phyloP scores from a whole-genome alignment of 257 asterid genomes.

The Hygrophila difformis region DNA sequence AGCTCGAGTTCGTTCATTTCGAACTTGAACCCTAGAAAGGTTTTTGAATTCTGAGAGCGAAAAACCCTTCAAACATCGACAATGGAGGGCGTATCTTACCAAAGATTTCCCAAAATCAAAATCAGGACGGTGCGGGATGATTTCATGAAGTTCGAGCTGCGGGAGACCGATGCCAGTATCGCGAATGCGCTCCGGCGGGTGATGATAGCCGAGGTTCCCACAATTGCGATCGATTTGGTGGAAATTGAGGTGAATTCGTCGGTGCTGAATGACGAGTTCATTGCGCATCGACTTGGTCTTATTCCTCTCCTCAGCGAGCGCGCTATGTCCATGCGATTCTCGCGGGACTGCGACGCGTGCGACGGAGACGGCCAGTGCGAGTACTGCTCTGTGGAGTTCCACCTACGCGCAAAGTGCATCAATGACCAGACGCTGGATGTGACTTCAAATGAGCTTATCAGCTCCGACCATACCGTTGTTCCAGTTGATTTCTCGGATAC shows the following conservation, averaged over 20 bases:
- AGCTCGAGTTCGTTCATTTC: no score
- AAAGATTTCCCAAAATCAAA: conserved; percentile 80
- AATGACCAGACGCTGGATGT: conserved; percentile 84
- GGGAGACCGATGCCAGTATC: conserved; percentile 78
- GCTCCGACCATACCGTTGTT: conserved; percentile 85
- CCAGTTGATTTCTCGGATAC: conserved; percentile 76
- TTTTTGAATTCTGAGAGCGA: no score
- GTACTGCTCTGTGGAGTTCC: conserved; percentile 93
- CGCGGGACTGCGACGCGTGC: conserved; percentile 96
- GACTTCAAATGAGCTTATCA: conserved; percentile 75
- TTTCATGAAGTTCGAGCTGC: conserved; percentile 84
- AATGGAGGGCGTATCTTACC: conserved; percentile 77
- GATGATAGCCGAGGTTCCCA: conserved; percentile 94
- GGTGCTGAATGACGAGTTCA: conserved; percentile 85
- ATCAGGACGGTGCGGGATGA: conserved; percentile 73
- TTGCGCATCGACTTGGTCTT: conserved; percentile 91
- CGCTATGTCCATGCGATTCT: conserved; percentile 95
- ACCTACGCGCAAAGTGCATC: conserved; percentile 64
- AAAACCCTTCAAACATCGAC: not conserved
- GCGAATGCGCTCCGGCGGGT: conserved; percentile 99
- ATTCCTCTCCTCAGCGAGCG: conserved; percentile 82
- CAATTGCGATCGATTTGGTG: conserved; percentile 86
- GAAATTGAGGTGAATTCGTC: conserved; percentile 96
- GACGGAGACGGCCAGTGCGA: conserved; percentile 98
- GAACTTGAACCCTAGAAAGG: no score